Evolutionary conservation across 1,284 basidiomycete species (phyloP), one percentile per base, ranked within the genome.

Genomic region (Neonothopanus nambi): DNA sequence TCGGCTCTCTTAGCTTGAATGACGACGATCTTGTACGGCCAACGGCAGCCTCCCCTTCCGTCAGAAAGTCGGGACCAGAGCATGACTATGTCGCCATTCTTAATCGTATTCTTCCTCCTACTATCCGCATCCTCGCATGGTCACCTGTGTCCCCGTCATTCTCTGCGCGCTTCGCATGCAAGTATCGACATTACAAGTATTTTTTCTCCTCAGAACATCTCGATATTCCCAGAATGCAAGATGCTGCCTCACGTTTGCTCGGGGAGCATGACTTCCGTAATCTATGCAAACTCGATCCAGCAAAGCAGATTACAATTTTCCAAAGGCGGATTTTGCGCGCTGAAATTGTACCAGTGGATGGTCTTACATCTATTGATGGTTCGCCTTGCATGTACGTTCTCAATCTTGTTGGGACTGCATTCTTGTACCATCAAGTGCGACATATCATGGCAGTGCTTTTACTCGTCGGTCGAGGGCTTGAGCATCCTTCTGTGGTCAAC

Each of bases 371-470:
- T 21, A 21, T 17, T 17, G 35, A 28, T 7, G 41, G 48, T 54
- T 62, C 51, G 57, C 62, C 56, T 55, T 61, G 70, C 1, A 69
- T 89, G 62, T 85, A 86, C 62, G 91, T 95, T 23, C 80, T 98
- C 61, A 91, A 98, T 68, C 83, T 98, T 35, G 75, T 89, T 39
- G 95, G 95, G 1, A 89, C 81, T 0, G 95, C 95, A 0, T 98
- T 98, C 68, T 75, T 99, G 39, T 99, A 97, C 72, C 94, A 99
- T 70, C 96, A 98, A 76, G 97, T n/a, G n/a, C n/a, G n/a, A n/a
- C n/a, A n/a, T n/a, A n/a, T n/a, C n/a, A n/a, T n/a, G n/a, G n/a
- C n/a, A n/a, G n/a, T n/a, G n/a, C 78, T 99, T 13, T 92, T 99
- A 70, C 83, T 98, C 50, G 82, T 98, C 48, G 96, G 96, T 4